phyloP scores from a whole-genome alignment of 108 stramenopile genomes.

The Cyclostephanos tholiformis region DNA sequence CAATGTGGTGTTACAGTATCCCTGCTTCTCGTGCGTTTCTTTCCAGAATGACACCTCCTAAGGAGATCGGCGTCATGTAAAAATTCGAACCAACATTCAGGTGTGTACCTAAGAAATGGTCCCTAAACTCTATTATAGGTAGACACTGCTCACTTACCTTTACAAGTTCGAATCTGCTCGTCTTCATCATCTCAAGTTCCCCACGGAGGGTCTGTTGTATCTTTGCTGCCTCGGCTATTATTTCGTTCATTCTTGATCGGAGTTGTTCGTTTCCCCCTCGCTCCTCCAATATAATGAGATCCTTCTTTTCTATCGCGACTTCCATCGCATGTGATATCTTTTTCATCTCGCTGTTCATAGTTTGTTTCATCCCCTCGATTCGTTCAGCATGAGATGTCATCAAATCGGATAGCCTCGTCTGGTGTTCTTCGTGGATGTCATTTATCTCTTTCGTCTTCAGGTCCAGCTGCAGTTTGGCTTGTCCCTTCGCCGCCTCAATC shows the following conservation, averaged over 20 bases:
- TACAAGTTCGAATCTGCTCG: constrained; percentile 19
- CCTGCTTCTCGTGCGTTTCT: constrained; percentile 36
- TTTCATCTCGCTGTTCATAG: constrained; percentile 9
- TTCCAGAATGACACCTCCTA: constrained; percentile 46
- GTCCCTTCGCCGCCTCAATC: constrained; percentile 12
- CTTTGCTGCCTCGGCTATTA: constrained; percentile 11
- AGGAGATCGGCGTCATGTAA: background rate
- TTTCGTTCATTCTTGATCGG: background rate
- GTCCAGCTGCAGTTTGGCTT: constrained; percentile 3
- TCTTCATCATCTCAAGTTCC: constrained; percentile 17
- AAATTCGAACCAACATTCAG: background rate
- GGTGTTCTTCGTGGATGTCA: constrained; percentile 9
- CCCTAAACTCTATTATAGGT: background rate
- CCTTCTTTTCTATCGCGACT: constrained; percentile 12
- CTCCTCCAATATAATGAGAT: constrained; percentile 10
- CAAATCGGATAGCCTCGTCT: constrained; percentile 18
- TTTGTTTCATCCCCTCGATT: constrained; percentile 7
- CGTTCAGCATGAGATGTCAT: background rate
- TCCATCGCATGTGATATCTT: constrained; percentile 19
- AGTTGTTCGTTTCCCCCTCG: constrained; percentile 12
- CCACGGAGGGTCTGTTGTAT: constrained; percentile 15
- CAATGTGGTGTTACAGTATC: constrained; percentile 47
- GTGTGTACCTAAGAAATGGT: background rate
- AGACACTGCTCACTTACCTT: constrained; percentile 31
- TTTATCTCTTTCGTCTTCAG: constrained; percentile 15